Evolutionary conservation across 108 stramenopile genomes (phyloP).

Genomic region (Conticribra guillardii): DNA sequence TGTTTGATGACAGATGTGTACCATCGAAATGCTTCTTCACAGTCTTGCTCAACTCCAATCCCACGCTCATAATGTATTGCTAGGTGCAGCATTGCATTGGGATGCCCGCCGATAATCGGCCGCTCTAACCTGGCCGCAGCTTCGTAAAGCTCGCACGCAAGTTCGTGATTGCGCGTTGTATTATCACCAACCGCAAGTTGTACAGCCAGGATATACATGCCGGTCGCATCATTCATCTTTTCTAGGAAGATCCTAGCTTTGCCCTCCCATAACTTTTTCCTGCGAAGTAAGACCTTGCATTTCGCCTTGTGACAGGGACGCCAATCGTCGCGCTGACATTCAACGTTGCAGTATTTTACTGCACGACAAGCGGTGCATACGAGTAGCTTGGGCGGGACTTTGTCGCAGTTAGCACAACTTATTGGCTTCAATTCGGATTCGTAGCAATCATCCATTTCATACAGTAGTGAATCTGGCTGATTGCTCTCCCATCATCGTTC

Average conservation of each 20-base stretch:
- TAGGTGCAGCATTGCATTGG: constrained; percentile 12
- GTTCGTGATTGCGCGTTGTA: neutral
- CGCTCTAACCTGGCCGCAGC: neutral
- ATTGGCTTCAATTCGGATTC: neutral
- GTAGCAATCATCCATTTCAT: too few relatives aligned
- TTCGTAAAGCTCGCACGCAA: constrained; percentile 3
- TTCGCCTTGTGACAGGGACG: constrained; percentile 10
- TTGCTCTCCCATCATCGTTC: too few relatives aligned
- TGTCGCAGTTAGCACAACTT: constrained; percentile 3
- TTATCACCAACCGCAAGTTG: neutral
- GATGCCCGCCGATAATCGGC: constrained; percentile 7
- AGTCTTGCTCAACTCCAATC: neutral
- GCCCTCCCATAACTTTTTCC: neutral
- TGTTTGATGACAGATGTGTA: constrained; percentile 9
- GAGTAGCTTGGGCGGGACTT: neutral
- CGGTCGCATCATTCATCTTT: constrained; percentile 4
- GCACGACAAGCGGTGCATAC: neutral
- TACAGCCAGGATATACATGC: neutral
- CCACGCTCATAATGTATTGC: constrained; percentile 9
- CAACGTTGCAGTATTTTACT: constrained; percentile 1
- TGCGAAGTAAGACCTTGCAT: neutral
- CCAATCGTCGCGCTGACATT: constrained; percentile 16
- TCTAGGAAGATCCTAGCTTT: too few relatives aligned
- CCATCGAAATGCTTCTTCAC: neutral
- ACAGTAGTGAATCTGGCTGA: too few relatives aligned